A percentile compares a stretch with the other conserved stretches of the same genome.
Evolutionary conservation across 805 yeast species (phyloP).

Genomic region (Zygotorulaspora sp.): DNA sequence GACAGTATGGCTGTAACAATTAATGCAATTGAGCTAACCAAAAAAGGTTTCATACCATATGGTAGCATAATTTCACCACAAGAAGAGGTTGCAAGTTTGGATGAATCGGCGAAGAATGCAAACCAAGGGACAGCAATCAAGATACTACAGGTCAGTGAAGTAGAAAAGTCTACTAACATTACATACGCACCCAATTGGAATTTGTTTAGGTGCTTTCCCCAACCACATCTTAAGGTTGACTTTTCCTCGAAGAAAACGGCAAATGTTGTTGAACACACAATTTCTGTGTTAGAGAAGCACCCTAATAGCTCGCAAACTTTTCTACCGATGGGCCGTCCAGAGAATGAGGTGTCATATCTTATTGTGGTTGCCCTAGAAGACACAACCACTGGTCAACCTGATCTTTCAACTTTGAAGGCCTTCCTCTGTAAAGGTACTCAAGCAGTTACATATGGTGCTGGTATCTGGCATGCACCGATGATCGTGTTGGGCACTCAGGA

Average conservation of each 20-base stretch:
- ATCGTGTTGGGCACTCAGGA: slow-evolving; percentile 57
- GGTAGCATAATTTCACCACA: slow-evolving; percentile 78
- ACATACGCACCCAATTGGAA: slow-evolving; percentile 63
- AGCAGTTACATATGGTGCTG: slow-evolving; percentile 79
- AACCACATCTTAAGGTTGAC: slow-evolving; percentile 48
- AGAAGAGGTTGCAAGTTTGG: slow-evolving; percentile 49
- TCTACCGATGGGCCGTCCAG: slow-evolving; percentile 78
- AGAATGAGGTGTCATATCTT: slow-evolving; percentile 51
- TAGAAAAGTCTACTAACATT: slow-evolving; percentile 46
- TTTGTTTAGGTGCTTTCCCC: slow-evolving; percentile 76
- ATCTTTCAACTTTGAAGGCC: slow-evolving; percentile 55
- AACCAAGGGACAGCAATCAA: slow-evolving; percentile 94
- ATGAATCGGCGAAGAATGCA: slow-evolving; percentile 47
- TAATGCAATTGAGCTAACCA: slow-evolving; percentile 58
- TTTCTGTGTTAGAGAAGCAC: slow-evolving; percentile 82
- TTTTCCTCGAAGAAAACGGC: slow-evolving; percentile 1
- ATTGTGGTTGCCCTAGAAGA: slow-evolving; percentile 73
- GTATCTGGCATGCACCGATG: slow-evolving; percentile 96
- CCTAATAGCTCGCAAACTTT: slow-evolving; percentile 87
- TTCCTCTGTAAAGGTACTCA: slow-evolving; percentile 78
- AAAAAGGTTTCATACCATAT: slow-evolving; percentile 57
- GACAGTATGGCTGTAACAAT: slow-evolving; percentile 15
- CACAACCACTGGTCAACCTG: slow-evolving; percentile 51
- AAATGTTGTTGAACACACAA: slow-evolving; percentile 35
- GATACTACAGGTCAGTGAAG: slow-evolving; percentile 65